Conservation (phyloP, 176 grass and related monocot genomes). For the Alopecurus myosuroides region DNA sequence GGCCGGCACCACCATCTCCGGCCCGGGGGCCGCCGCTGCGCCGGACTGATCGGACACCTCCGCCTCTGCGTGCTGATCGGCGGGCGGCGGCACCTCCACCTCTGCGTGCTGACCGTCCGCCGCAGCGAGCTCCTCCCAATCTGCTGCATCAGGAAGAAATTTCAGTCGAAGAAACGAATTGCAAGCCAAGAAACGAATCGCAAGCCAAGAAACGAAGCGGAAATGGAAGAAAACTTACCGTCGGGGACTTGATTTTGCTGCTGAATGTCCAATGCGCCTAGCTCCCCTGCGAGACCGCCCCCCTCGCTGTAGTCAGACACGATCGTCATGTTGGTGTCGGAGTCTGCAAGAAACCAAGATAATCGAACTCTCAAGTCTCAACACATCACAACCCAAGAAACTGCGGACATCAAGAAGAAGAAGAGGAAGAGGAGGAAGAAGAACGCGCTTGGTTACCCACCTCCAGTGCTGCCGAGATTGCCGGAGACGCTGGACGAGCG, state of each 20-base stretch:
- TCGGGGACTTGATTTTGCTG: not conserved
- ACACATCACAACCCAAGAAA: not conserved
- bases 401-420: not conserved
- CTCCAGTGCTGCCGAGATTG: no score
- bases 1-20: not conserved
- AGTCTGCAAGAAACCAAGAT: not conserved
- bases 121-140: no score
- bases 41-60: not conserved
- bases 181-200: not conserved
- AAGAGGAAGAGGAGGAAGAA: not conserved
- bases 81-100: not conserved
- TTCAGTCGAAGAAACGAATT: not conserved
- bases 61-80: not conserved
- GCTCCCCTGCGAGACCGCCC: not conserved
- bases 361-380: not conserved
- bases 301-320: not conserved
- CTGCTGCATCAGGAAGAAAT: not conserved
- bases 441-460: no score
- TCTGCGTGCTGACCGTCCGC: no score
- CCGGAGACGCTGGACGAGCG: no score
- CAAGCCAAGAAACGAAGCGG: not conserved
- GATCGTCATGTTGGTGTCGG: not conserved
- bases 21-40: not conserved
- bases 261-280: no score
- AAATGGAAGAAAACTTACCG: not conserved